phyloP scores from a whole-genome alignment of 1,139 yeast species.

The Taphrina wiesneri region DNA sequence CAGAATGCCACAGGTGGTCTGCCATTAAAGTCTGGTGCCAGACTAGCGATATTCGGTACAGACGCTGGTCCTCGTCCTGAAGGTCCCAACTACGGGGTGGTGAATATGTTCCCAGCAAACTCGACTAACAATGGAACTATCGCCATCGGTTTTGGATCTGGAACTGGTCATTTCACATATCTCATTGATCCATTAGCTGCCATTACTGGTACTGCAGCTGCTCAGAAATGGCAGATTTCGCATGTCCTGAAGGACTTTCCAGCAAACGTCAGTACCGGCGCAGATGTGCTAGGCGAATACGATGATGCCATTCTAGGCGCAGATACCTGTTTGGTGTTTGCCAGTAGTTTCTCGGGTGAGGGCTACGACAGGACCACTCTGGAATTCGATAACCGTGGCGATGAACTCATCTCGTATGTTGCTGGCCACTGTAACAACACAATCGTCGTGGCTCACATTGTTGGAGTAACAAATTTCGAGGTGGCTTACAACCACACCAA shows the following conservation, averaged over 20 bases:
- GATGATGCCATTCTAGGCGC: constrained; percentile 56
- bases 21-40: constrained; percentile 55
- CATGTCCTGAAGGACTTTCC: constrained; percentile 45
- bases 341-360: constrained; percentile 57
- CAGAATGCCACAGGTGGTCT: constrained; percentile 48
- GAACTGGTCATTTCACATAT: constrained; percentile 57
- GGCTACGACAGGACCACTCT: constrained; percentile 62
- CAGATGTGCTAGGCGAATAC: constrained; percentile 40
- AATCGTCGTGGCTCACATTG: constrained; percentile 58
- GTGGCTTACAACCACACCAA: constrained; percentile 60
- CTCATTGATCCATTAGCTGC: constrained; percentile 55
- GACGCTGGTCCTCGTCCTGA: constrained; percentile 43
- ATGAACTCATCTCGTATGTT: constrained; percentile 54
- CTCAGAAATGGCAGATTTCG: constrained; percentile 39
- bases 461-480: constrained; percentile 63
- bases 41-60: constrained; percentile 52
- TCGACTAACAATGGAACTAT: constrained; percentile 22
- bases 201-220: constrained; percentile 39
- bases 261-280: neutral
- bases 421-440: constrained; percentile 57
- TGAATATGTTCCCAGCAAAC: constrained; percentile 42
- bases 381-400: constrained; percentile 63
- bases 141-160: constrained; percentile 49
- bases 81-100: constrained; percentile 49
- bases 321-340: constrained; percentile 54